These are phyloP conservation scores for Pestalotiopsis sp. DNA, from an alignment of 2,329 filamentous ascomycete genomes.

Conservation along the genomic window DNA sequence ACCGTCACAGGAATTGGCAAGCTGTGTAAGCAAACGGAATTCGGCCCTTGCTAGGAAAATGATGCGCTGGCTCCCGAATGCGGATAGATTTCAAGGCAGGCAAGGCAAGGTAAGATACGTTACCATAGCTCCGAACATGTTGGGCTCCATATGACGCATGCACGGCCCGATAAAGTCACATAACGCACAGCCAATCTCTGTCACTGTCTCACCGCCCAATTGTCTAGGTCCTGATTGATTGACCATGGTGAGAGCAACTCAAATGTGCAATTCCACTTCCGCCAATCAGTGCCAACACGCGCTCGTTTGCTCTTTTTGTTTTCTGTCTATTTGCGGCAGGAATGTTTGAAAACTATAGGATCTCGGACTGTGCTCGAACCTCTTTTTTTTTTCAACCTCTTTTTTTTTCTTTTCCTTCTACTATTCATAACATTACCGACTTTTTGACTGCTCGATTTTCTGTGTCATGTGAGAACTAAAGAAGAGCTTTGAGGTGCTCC, in stretches of 20 bases:
- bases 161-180: not conserved
- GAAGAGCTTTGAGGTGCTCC: no score
- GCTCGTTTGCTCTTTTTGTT: not conserved
- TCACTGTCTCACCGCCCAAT: not conserved
- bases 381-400: no score
- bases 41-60: not conserved
- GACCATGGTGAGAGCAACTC: not conserved
- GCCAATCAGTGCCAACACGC: not conserved
- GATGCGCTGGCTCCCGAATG: not conserved
- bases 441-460: no score
- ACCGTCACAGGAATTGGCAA: not conserved
- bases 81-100: no score
- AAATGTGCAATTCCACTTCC: not conserved
- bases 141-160: constrained; percentile 5
- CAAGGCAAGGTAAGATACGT: not conserved
- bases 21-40: not conserved
- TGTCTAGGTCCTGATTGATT: not conserved
- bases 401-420: no score
- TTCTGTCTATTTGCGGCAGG: no score
- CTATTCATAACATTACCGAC: no score
- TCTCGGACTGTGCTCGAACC: no score
- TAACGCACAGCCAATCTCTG: not conserved
- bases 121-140: not conserved
- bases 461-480: no score
- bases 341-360: no score